Base-by-base conservation (phyloP, 352 stramenopile species). In the Globisporangium carolinianum region DNA sequence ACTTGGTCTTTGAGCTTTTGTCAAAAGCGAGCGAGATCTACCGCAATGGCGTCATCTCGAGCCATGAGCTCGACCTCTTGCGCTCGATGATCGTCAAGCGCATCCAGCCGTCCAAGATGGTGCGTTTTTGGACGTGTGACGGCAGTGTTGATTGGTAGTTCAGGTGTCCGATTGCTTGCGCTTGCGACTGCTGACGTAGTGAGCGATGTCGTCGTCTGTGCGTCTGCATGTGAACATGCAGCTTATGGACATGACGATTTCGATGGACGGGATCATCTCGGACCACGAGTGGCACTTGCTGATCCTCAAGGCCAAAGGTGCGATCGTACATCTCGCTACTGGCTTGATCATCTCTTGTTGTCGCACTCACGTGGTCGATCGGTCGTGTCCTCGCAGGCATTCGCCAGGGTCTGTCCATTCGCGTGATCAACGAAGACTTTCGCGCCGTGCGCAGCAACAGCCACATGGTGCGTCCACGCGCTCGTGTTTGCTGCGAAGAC, bases 251-350 rank as follows among this genome's bases (percentile, higher is more conserved):
- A 89, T 83, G 73, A 88, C 82, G 0, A 88, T 90, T 70, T 87
- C 83, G 42, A 91, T 89, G 82, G 78, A 91, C 61, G 74, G 76
- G 18, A 85, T 90, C 63, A 94, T 94, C 48, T 89, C 84, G 5
- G 82, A 94, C 48, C 84, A 94, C 63, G 80, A 94, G 61, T 94
- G 84, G 84, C 83, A 94, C 59, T 68, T 84, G 48, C 67, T 92
- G 17, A 81, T 94, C 41, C 61, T 94, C 8, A 91, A 91, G 56
- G 73, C 76, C 14, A 94, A 92, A 74, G 81, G 84, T 87, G 51
- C 53, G 55, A 32, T 47, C 14, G 17, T 49, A 32, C 24, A 32
- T 32, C 24, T 32, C 24, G 24, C 24, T 32, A 32, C 24, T 32
- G 24, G 24, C 24, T 32, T 32, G 24, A 3, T 32, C 24, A 32